Base-by-base conservation (phyloP, 2,329 filamentous ascomycete species). In the Lachnellula hyalina region DNA sequence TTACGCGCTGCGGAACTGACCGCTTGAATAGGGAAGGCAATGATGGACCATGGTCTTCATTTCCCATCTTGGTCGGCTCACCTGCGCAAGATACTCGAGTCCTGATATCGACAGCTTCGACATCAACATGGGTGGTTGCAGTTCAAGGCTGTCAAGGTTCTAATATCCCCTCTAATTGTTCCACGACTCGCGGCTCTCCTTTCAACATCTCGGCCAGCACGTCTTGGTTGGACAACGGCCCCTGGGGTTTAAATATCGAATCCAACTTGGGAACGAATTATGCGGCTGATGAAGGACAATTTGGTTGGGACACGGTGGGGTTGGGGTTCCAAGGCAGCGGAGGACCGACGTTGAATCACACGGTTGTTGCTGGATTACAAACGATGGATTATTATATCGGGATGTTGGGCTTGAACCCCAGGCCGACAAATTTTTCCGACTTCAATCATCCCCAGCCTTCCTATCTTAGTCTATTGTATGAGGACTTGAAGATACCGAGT, bases 31-130 rank as follows among this genome's bases (percentile, higher is more conserved):
- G 81, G 81, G 75, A 80, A 57, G 83, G 83, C 44, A 76, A 80
- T 61, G 85, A 89, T 67, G 86, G 86, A 7, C 77, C 77, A 57
- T 92, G 88, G 88, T 89, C 85, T 8, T 81, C 84, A 8, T 82
- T 89, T 60, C 74, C 74, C n/a, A 73, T 90, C 53, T 78, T 72
- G 65, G 75, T 79, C 23, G 83, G 83, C 35, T 73, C 70, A 7
- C 79, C 81, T 6, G 67, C 70, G n/a, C 78, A 82, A 62, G 67
- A 68, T 53, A 58, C 73, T 14, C 63, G 71, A 52, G 72, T 72
- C 4, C 61, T 72, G 6, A 65, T 73, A 7, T 74, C 72, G 11
- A 74, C 72, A 9, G 68, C 71, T 1, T 71, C 71, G 11, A 68
- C 71, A 2, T 60, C 71, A 44, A 64, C 70, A 9, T 55, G 73